Conservation (phyloP, 805 yeast species). For the Ogataea polymorpha region DNA sequence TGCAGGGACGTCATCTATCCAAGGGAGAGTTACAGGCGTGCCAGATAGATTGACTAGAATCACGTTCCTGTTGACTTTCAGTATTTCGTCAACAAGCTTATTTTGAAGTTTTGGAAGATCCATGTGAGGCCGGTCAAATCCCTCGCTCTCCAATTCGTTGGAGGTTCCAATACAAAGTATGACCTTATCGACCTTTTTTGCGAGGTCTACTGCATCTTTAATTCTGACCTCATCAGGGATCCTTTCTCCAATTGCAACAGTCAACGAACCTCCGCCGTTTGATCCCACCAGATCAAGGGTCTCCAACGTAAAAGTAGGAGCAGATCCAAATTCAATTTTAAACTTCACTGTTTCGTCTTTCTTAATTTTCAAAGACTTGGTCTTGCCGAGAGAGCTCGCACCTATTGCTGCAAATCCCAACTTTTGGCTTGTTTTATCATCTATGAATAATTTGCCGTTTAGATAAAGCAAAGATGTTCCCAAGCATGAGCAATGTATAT, state of each 20-base stretch:
- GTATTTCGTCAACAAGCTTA: conserved; percentile 42
- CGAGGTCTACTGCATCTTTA: conserved; percentile 45
- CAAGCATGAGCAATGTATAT: conserved; percentile 37
- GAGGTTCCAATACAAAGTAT: conserved; percentile 51
- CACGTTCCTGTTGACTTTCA: conserved; percentile 46
- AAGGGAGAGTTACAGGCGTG: conserved; percentile 59
- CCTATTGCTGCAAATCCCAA: conserved; percentile 42
- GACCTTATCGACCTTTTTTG: conserved; percentile 51
- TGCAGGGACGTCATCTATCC: conserved; percentile 42
- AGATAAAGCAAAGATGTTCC: conserved; percentile 44
- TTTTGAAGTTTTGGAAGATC: conserved; percentile 48
- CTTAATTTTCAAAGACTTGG: conserved; percentile 25
- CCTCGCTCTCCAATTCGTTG: conserved; percentile 59
- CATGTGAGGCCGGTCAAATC: conserved; percentile 51
- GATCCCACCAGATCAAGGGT: conserved; percentile 19
- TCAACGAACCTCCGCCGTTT: conserved; percentile 35
- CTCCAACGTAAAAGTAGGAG: conserved; percentile 33
- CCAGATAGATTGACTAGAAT: conserved; percentile 59
- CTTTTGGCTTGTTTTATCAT: conserved; percentile 41
- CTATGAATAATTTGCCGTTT: conserved; percentile 42
- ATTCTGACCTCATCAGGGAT: conserved; percentile 34
- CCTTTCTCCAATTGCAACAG: conserved; percentile 18
- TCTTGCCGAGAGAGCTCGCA: conserved; percentile 21
- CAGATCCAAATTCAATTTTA: conserved; percentile 41
- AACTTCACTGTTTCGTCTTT: conserved; percentile 36